phyloP scores from a whole-genome alignment of 768 basidiomycete genomes.

The Mycena albidolilacea region DNA sequence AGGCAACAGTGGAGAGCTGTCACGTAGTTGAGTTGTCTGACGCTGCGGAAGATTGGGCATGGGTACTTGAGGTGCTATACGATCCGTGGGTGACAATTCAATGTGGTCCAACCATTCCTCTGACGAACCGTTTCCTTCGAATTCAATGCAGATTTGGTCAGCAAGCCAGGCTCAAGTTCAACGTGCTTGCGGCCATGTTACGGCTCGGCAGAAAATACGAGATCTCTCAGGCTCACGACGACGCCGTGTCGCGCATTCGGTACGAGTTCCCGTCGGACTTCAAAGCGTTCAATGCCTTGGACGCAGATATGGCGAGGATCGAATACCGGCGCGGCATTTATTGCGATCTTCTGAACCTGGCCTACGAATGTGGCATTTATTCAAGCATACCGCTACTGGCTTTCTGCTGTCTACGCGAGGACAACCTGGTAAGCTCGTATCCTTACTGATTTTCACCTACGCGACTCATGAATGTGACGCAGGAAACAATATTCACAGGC shows the following conservation, averaged over 20 bases:
- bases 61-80: neutral
- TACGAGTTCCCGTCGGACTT: conserved; percentile 29
- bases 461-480: neutral
- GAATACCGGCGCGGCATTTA: conserved; percentile 12
- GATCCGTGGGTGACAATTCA: neutral
- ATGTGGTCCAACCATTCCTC: neutral
- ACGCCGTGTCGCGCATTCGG: conserved; percentile 23
- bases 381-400: conserved; percentile 17
- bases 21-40: conserved; percentile 42
- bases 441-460: neutral
- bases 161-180: neutral
- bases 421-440: neutral
- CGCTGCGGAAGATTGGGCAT: conserved; percentile 3
- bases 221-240: neutral
- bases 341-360: conserved; percentile 24
- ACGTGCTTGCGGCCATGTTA: conserved; percentile 22
- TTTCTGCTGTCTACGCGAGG: conserved; percentile 18
- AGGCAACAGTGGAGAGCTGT: conserved; percentile 37
- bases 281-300: conserved; percentile 11
- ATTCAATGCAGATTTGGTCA: neutral
- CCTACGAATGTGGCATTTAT: conserved; percentile 23
- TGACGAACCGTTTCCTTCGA: neutral
- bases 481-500: conserved; percentile 11
- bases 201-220: conserved; percentile 36
- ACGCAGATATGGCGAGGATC: conserved; percentile 15